These are phyloP conservation scores for Mycena metata DNA, from an alignment of 768 basidiomycete genomes.

Conservation along the genomic window DNA sequence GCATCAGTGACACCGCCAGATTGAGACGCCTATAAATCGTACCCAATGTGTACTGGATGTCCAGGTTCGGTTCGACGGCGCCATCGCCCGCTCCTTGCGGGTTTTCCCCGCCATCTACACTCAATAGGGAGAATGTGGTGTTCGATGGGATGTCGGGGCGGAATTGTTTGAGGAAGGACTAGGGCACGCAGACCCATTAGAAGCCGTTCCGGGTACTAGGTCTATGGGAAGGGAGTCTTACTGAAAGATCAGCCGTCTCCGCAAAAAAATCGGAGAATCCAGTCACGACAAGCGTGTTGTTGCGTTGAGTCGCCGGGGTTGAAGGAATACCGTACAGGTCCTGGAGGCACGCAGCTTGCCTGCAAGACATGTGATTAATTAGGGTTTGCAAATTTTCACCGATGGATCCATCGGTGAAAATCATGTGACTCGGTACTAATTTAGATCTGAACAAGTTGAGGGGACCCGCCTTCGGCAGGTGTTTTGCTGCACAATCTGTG, in stretches of 20 bases:
- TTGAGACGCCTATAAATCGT: conserved; percentile 8
- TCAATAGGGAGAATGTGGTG: conserved; percentile 20
- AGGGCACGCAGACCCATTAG: conserved; percentile 7
- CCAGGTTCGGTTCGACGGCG: conserved; percentile 18
- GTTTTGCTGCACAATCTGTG: no score
- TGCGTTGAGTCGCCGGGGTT: conserved; percentile 24
- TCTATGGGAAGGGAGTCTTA: conserved; percentile 19
- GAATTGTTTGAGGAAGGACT: conserved; percentile 22
- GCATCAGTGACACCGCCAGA: conserved; percentile 9
- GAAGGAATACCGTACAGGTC: conserved; percentile 28
- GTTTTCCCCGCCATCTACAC: conserved; percentile 12
- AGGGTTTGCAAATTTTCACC: no score
- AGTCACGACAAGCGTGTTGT: conserved; percentile 28
- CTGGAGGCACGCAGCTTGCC: conserved; percentile 29
- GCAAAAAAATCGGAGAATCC: conserved; percentile 16
- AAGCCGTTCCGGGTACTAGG: conserved; percentile 6
- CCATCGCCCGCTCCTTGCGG: conserved; percentile 10
- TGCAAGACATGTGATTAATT: no score
- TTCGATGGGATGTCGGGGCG: conserved; percentile 26
- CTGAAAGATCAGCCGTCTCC: conserved; percentile 23
- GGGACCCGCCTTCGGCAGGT: no score
- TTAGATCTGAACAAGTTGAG: no score
- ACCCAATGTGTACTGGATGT: conserved; percentile 32
- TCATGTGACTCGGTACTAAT: no score
- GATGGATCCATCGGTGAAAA: no score